A percentile compares a stretch with the other conserved stretches of the same genome.
phyloP scores from a whole-genome alignment of 345 rosid genomes.

The Lumnitzera racemosa region DNA sequence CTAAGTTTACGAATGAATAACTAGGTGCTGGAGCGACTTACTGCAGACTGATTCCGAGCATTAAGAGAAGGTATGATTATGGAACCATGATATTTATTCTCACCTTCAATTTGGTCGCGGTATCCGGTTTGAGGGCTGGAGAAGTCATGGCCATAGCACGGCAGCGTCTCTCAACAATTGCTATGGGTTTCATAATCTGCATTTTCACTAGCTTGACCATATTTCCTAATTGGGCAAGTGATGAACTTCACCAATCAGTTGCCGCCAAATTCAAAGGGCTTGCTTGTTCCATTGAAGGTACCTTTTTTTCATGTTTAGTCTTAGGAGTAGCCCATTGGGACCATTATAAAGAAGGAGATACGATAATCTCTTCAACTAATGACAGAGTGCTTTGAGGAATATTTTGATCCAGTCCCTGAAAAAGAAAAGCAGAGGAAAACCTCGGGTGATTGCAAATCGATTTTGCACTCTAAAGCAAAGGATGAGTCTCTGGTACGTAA shows the following conservation, averaged over 20 bases:
- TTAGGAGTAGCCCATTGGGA: no score
- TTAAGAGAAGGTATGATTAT: slow-evolving; percentile 60
- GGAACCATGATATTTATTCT: slow-evolving; percentile 72
- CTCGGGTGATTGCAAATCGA: slow-evolving; percentile 30
- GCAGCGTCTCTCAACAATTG: slow-evolving; percentile 55
- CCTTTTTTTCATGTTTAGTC: background rate
- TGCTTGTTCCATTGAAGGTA: slow-evolving; percentile 67
- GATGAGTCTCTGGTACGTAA: slow-evolving; percentile 51
- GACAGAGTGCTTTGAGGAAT: slow-evolving; percentile 38
- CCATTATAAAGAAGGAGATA: no score
- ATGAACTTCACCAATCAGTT: slow-evolving; percentile 65
- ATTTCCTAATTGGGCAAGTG: slow-evolving; percentile 83
- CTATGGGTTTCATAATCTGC: slow-evolving; percentile 60
- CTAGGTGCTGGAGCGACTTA: slow-evolving; percentile 69
- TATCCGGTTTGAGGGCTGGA: slow-evolving; percentile 55
- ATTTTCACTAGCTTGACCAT: slow-evolving; percentile 46
- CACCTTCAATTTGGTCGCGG: slow-evolving; percentile 66
- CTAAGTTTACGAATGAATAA: no score
- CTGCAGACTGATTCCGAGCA: slow-evolving; percentile 42
- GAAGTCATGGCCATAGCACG: slow-evolving; percentile 48
- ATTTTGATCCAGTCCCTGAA: slow-evolving; percentile 17
- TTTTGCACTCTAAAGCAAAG: slow-evolving; percentile 45
- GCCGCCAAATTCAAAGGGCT: slow-evolving; percentile 48
- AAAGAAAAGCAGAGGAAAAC: slow-evolving; percentile 21
- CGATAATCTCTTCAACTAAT: background rate